phyloP scores from a whole-genome alignment of 2,329 filamentous ascomycete genomes.

The Neonectria hederae region DNA sequence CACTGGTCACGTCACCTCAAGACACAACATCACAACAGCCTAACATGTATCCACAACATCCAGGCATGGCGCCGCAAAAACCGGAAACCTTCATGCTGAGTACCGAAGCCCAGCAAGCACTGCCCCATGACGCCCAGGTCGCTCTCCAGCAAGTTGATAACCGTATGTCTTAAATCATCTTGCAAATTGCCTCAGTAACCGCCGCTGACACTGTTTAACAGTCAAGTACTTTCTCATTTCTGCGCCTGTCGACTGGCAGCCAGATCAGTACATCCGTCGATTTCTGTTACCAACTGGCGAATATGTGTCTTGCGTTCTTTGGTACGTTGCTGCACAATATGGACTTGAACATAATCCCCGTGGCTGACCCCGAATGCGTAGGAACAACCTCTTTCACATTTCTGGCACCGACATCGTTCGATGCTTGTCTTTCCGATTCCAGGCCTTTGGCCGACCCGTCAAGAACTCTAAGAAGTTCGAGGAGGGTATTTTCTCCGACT shows the following conservation, averaged over 20 bases:
- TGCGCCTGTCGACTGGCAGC: constrained; percentile 96
- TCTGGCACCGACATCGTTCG: constrained; percentile 98
- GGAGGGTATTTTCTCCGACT: constrained; percentile 98
- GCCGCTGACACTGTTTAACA: constrained; percentile 50
- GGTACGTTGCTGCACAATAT: constrained; percentile 55
- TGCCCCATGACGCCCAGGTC: constrained; percentile 96
- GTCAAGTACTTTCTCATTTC: constrained; percentile 99
- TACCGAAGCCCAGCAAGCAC: constrained; percentile 93
- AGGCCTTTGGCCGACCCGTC: constrained; percentile 96
- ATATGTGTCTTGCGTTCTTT: constrained; percentile 98
- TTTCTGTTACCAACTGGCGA: constrained; percentile 97
- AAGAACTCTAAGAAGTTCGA: constrained; percentile 99
- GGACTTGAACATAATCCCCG: background rate
- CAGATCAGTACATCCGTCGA: constrained; percentile 94
- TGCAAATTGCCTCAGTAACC: constrained; percentile 8
- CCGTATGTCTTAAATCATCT: constrained; percentile 65
- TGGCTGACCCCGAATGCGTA: constrained; percentile 23
- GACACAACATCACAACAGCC: constrained; percentile 36
- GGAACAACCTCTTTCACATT: constrained; percentile 98
- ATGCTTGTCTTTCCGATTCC: constrained; percentile 97
- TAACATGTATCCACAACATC: constrained; percentile 83
- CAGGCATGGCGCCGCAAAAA: constrained; percentile 92
- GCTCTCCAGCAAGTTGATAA: constrained; percentile 99
- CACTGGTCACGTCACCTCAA: constrained; percentile 39
- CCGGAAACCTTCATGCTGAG: constrained; percentile 99